These are phyloP conservation scores for Lophiotrema nucula DNA, from an alignment of 495 filamentous ascomycete genomes.

Conservation along the genomic window DNA sequence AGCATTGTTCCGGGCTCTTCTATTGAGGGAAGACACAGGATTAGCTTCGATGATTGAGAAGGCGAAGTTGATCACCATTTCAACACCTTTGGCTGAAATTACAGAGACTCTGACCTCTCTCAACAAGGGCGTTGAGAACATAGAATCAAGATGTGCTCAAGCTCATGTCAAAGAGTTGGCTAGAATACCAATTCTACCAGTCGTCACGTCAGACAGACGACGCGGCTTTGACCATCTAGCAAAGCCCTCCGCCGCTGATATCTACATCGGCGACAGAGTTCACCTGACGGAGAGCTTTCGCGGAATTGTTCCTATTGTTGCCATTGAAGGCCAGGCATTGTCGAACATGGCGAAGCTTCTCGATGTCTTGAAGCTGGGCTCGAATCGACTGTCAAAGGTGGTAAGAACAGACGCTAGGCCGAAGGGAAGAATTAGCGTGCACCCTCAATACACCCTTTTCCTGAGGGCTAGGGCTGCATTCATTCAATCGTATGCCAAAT, in stretches of 20 bases:
- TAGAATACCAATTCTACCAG: conserved; percentile 1
- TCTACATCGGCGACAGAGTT: background rate
- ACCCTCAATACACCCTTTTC: background rate
- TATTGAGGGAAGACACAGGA: background rate
- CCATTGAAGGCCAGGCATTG: background rate
- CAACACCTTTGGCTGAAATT: background rate
- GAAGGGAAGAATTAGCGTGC: background rate
- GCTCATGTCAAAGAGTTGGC: background rate
- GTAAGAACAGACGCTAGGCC: background rate
- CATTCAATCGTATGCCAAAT: background rate
- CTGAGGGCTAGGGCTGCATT: background rate
- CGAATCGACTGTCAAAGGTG: background rate
- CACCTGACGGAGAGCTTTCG: conserved; percentile 1
- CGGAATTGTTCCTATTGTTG: background rate
- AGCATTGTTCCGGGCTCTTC: background rate
- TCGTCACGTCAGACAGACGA: background rate
- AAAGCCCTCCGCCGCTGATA: background rate
- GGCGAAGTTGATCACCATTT: background rate
- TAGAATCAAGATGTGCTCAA: background rate
- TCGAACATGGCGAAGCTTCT: background rate
- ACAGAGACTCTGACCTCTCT: background rate
- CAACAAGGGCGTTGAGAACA: background rate
- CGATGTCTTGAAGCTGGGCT: background rate
- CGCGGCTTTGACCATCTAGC: background rate
- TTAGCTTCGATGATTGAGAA: background rate